Evolutionary conservation across 768 basidiomycete species (phyloP).

Genomic region (Podaxis pistillaris): DNA sequence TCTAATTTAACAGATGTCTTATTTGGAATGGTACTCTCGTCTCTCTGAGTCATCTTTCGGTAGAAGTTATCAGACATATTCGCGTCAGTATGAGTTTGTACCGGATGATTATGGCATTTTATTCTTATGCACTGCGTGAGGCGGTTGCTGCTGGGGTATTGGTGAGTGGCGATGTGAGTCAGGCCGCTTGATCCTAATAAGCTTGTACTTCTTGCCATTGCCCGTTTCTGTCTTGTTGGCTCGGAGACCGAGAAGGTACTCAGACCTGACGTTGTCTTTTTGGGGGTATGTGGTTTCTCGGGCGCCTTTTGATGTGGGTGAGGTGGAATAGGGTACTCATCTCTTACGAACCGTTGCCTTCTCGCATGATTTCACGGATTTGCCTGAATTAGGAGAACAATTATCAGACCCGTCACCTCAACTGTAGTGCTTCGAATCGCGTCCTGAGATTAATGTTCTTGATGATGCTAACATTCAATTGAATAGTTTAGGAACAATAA

Average conservation of each 20-base stretch:
- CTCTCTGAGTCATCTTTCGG: too few relatives aligned
- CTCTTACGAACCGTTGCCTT: too few relatives aligned
- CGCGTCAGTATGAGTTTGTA: too few relatives aligned
- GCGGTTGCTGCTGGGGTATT: too few relatives aligned
- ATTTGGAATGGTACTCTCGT: too few relatives aligned
- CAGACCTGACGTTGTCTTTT: neutral
- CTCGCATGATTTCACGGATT: neutral
- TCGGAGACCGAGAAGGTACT: neutral
- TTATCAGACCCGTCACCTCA: neutral
- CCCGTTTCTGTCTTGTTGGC: neutral
- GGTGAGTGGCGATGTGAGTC: too few relatives aligned
- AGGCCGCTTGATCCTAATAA: too few relatives aligned
- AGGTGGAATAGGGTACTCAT: too few relatives aligned
- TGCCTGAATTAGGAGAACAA: conserved; percentile 5
- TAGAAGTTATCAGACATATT: too few relatives aligned
- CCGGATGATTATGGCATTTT: too few relatives aligned
- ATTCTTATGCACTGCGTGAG: too few relatives aligned
- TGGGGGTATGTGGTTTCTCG: neutral
- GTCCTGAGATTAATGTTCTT: neutral
- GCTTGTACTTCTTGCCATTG: neutral
- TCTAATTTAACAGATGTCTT: too few relatives aligned
- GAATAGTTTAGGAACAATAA: neutral
- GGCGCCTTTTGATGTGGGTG: neutral
- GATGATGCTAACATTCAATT: neutral
- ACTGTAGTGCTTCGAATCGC: neutral